A percentile compares a stretch with the other conserved stretches of the same genome.
phyloP scores from a whole-genome alignment of 2,329 filamentous ascomycete species.

The Drechslera avenae region DNA sequence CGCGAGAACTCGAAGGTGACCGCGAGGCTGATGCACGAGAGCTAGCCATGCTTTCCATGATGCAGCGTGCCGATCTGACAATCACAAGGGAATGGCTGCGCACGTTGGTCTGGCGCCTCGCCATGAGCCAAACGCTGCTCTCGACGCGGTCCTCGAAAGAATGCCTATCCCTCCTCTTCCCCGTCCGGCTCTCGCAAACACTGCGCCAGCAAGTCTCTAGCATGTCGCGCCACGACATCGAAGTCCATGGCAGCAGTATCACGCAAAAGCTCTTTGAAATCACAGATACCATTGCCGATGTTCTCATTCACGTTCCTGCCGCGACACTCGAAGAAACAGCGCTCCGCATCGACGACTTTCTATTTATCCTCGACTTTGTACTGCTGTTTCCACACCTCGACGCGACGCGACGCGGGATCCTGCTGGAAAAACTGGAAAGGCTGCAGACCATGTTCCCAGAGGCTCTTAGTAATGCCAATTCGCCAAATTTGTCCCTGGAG shows the following conservation, averaged over 20 bases:
- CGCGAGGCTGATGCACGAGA: conserved; percentile 47
- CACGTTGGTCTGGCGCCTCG: conserved; percentile 57
- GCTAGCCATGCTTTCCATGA: conserved; percentile 47
- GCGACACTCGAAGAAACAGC: conserved; percentile 54
- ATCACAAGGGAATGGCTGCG: conserved; percentile 58
- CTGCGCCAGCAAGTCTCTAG: conserved; percentile 51
- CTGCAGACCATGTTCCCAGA: conserved; percentile 45
- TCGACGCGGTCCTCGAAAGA: conserved; percentile 48
- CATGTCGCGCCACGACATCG: conserved; percentile 55
- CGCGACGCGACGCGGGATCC: conserved; percentile 53
- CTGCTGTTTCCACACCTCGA: conserved; percentile 57
- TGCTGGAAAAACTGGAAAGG: conserved; percentile 50
- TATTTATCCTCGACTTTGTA: conserved; percentile 59
- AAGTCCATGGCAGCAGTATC: conserved; percentile 62
- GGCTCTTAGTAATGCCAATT: conserved; percentile 39
- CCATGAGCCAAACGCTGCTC: conserved; percentile 55
- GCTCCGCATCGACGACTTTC: conserved; percentile 59
- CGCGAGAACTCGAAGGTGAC: conserved; percentile 50
- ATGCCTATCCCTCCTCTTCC: conserved; percentile 52
- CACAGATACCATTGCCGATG: conserved; percentile 64
- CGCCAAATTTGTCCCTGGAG: conserved; percentile 39
- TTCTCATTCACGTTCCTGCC: conserved; percentile 58
- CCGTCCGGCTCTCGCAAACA: conserved; percentile 52
- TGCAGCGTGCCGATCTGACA: conserved; percentile 57
- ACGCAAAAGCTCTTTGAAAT: conserved; percentile 66